Evolutionary conservation across 2,329 filamentous ascomycete species (phyloP).

Genomic region (Ambrosiella xylebori): DNA sequence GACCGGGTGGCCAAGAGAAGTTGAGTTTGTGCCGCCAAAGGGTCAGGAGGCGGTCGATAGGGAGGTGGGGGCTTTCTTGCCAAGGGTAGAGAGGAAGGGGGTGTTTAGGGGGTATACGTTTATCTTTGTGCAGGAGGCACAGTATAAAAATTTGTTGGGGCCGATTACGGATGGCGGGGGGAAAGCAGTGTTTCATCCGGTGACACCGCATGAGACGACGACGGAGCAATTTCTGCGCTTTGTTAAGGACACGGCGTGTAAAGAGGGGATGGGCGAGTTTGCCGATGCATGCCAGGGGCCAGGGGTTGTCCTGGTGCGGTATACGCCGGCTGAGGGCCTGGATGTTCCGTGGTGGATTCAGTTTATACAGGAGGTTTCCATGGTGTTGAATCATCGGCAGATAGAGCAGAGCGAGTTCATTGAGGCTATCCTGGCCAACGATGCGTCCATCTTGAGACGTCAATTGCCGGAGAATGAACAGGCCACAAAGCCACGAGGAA

Average conservation of each 20-base stretch:
- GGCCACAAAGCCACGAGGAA: constrained; percentile 1
- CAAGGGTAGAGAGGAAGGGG: constrained; percentile 45
- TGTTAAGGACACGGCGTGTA: constrained; percentile 56
- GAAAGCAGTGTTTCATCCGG: constrained; percentile 54
- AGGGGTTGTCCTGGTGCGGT: constrained; percentile 65
- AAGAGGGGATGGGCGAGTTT: constrained; percentile 51
- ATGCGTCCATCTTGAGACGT: constrained; percentile 54
- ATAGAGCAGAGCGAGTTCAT: constrained; percentile 85
- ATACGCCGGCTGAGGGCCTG: constrained; percentile 37
- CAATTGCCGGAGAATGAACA: constrained; percentile 35
- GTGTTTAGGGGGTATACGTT: constrained; percentile 82
- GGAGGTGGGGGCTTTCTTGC: constrained; percentile 51
- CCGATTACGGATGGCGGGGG: constrained; percentile 66
- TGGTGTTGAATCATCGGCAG: constrained; percentile 60
- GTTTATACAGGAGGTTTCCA: constrained; percentile 52
- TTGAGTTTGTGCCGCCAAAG: constrained; percentile 52
- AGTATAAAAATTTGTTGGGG: constrained; percentile 58
- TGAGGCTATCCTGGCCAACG: constrained; percentile 68
- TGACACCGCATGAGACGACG: constrained; percentile 44
- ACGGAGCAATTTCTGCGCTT: constrained; percentile 63
- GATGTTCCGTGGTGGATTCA: constrained; percentile 48
- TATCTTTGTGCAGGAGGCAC: constrained; percentile 60
- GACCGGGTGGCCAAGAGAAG: constrained; percentile 57
- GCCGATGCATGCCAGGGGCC: constrained; percentile 45
- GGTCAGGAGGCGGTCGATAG: constrained; percentile 60